Evolutionary conservation across 306 rosid species (phyloP), one percentile per base, ranked within the genome.

Genomic region (Senna siamea): DNA sequence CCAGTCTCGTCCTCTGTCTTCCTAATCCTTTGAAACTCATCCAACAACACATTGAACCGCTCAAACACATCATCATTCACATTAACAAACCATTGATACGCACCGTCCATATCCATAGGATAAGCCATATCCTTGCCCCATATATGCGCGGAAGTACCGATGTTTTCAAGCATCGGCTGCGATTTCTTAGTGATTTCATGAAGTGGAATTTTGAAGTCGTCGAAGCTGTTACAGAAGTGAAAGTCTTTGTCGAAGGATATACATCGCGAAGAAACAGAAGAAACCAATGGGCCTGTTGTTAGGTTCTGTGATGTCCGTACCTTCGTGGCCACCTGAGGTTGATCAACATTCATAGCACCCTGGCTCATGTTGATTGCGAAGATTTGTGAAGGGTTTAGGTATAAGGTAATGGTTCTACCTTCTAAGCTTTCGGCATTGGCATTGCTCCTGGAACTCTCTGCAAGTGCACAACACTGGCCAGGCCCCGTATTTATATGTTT

Each of bases 41-140:
- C 97, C 0, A 78, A 51, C 7, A 90, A 82, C 44, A 18, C 13
- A 50, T 88, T 91, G 4, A 91, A 75, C 66, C 89, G 80, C 72
- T 93, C 96, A 38, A 90, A 74, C 5, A 87, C 77, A 18, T 87
- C 93, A 47, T 93, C 98, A 70, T 93, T 93, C 9, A 81, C 85
- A 9, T 84, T 85, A 26, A 91, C 97, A 17, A 89, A 77, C 96
- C 98, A 88, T 47, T 94, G 91, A 17, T 84, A 85, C 0, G 88
- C 88, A 43, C 85, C 93, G 6, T 91, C 98, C 4, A 69, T 51
- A 38, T 89, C 96, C 4, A 34, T 73, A 0, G 96, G 93, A 41
- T 85, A 89, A 2, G 80, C 48, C 62, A 76, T 47, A 10, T 82
- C 76, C 9, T 78, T 84, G 23, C 85, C 83, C 87, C 82, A 82